Conservation (phyloP, 2,329 filamentous ascomycete species). For the Pseudogymnoascus verrucosus region DNA sequence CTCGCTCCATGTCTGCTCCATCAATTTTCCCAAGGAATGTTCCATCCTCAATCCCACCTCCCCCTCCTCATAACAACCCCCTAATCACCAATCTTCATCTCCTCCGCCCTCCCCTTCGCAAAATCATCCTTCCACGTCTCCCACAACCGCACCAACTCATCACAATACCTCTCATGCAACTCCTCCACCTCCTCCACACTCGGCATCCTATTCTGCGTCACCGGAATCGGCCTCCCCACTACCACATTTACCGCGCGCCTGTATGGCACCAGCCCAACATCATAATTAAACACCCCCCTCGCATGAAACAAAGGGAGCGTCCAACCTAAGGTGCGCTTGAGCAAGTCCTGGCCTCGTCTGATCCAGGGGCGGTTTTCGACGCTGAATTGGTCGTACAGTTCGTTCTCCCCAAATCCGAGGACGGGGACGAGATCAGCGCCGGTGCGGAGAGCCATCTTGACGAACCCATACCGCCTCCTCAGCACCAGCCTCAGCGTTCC, state of each 20-base stretch:
- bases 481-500: conserved; percentile 70
- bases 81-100: conserved; percentile 59
- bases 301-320: conserved; percentile 88
- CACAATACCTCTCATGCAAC: conserved; percentile 70
- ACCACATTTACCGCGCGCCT: conserved; percentile 81
- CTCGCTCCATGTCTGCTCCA: background rate
- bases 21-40: background rate
- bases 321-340: conserved; percentile 84
- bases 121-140: conserved; percentile 72
- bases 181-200: conserved; percentile 69
- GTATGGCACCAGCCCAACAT: conserved; percentile 93
- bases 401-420: conserved; percentile 89
- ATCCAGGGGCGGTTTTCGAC: conserved; percentile 69
- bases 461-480: conserved; percentile 78
- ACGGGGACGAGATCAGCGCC: conserved; percentile 94
- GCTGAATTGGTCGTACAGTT: conserved; percentile 85
- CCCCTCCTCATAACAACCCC: background rate
- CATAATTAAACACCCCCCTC: conserved; percentile 92
- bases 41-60: background rate
- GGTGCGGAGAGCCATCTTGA: conserved; percentile 84
- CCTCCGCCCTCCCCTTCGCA: conserved; percentile 51
- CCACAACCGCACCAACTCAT: conserved; percentile 67
- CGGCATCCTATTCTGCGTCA: conserved; percentile 55
- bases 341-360: conserved; percentile 71
- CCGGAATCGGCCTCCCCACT: conserved; percentile 71